phyloP scores from a whole-genome alignment of 495 filamentous ascomycete species.

The Astrocystis sublimbata region DNA sequence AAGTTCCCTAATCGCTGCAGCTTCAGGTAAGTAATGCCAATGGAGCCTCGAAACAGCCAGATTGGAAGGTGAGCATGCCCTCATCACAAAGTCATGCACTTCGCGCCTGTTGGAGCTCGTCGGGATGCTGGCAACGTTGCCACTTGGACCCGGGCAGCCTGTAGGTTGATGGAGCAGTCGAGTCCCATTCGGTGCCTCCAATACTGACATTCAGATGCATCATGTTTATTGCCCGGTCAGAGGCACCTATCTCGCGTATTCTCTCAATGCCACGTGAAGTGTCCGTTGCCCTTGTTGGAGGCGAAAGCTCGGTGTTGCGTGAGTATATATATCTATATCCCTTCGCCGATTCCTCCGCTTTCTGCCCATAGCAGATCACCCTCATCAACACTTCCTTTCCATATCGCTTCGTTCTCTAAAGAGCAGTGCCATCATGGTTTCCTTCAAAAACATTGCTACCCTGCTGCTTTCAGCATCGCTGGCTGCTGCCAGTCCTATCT shows the following conservation, averaged over 20 bases:
- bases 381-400: conserved; percentile 18
- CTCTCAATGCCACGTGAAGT: conserved; percentile 26
- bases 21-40: conserved; percentile 17
- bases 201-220: conserved; percentile 4
- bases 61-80: conserved; percentile 14
- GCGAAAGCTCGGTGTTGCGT: background rate
- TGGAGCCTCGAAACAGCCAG: conserved; percentile 16
- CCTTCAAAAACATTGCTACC: conserved; percentile 23
- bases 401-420: conserved; percentile 18
- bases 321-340: conserved; percentile 15
- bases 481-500: conserved; percentile 24
- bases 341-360: conserved; percentile 1
- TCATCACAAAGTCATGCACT: background rate
- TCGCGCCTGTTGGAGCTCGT: background rate
- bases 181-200: background rate
- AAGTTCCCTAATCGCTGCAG: conserved; percentile 21
- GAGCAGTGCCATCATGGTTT: conserved; percentile 28
- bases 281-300: background rate
- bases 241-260: conserved; percentile 19
- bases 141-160: conserved; percentile 21
- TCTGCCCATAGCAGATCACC: conserved; percentile 1
- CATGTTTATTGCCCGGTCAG: conserved; percentile 3
- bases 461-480: conserved; percentile 32
- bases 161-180: conserved; percentile 1
- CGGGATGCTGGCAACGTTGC: conserved; percentile 35